Evolutionary conservation across 1,284 basidiomycete species (phyloP).

Genomic region (Sanghuangporus sanghuang): DNA sequence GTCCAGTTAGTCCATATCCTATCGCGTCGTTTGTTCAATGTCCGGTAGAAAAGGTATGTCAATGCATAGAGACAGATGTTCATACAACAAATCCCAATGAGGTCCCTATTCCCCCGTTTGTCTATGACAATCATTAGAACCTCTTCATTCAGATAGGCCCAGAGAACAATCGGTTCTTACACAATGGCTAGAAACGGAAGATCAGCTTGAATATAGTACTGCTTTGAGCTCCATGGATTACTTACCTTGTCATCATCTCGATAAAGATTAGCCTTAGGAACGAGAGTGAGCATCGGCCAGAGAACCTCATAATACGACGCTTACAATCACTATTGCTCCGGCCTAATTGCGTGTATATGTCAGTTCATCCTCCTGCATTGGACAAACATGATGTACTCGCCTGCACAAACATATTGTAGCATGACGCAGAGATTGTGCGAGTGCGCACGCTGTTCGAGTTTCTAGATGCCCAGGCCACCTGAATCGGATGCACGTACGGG

Average conservation of each 20-base stretch:
- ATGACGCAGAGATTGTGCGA: slow-evolving; percentile 49
- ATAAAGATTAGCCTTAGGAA: slow-evolving; percentile 35
- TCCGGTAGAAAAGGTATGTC: slow-evolving; percentile 51
- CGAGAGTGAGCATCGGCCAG: background rate
- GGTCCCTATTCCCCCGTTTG: slow-evolving; percentile 39
- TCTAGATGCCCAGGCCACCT: slow-evolving; percentile 59
- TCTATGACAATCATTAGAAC: slow-evolving; percentile 22
- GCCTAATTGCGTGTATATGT: slow-evolving; percentile 52
- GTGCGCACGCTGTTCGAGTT: slow-evolving; percentile 56
- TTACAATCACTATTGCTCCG: slow-evolving; percentile 44
- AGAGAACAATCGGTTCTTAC: slow-evolving; percentile 28
- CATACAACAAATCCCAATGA: slow-evolving; percentile 40
- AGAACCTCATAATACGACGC: slow-evolving; percentile 20
- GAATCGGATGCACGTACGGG: slow-evolving; percentile 39
- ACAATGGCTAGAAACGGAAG: slow-evolving; percentile 35
- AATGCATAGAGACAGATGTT: slow-evolving; percentile 46
- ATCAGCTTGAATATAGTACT: background rate
- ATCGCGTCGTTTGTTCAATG: slow-evolving; percentile 46
- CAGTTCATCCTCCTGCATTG: background rate
- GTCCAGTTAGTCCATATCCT: slow-evolving; percentile 49
- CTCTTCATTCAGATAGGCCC: background rate
- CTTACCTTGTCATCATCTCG: slow-evolving; percentile 38
- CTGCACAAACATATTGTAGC: slow-evolving; percentile 65
- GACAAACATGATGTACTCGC: slow-evolving; percentile 30
- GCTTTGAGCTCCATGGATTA: background rate